phyloP scores from a whole-genome alignment of 2,329 filamentous ascomycete genomes.

The Dothidotthia symphoricarpi region DNA sequence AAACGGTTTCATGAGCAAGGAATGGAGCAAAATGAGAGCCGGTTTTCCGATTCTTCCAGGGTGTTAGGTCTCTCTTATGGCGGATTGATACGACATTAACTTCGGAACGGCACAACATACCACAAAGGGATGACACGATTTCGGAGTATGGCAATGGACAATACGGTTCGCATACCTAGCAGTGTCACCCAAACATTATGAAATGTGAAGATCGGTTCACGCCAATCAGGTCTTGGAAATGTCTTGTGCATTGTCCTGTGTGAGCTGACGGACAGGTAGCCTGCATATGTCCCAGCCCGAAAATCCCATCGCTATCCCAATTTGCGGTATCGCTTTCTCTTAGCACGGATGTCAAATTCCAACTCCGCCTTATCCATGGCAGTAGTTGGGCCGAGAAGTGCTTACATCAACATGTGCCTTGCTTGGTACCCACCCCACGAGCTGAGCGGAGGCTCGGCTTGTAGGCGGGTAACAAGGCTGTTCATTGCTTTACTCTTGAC shows the following conservation, averaged over 20 bases:
- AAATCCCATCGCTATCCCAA: too few relatives aligned
- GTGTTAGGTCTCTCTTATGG: slow-evolving; percentile 38
- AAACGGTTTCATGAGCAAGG: slow-evolving; percentile 44
- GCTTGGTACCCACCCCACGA: slow-evolving; percentile 13
- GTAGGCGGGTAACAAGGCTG: too few relatives aligned
- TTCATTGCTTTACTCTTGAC: too few relatives aligned
- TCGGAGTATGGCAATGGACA: slow-evolving; percentile 38
- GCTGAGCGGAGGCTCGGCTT: too few relatives aligned
- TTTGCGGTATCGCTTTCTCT: not conserved
- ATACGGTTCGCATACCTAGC: slow-evolving; percentile 32
- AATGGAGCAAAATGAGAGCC: slow-evolving; percentile 30
- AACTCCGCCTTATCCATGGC: slow-evolving; percentile 76
- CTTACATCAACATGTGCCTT: slow-evolving; percentile 52
- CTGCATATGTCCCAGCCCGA: not conserved
- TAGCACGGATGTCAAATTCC: slow-evolving; percentile 99
- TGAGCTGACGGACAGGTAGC: slow-evolving; percentile 5
- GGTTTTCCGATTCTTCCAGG: slow-evolving; percentile 37
- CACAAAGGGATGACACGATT: slow-evolving; percentile 32
- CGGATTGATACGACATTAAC: slow-evolving; percentile 27
- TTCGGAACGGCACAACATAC: slow-evolving; percentile 30
- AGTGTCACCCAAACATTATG: slow-evolving; percentile 37
- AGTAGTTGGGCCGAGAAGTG: slow-evolving; percentile 99
- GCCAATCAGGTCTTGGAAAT: slow-evolving; percentile 18
- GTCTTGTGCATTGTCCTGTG: slow-evolving; percentile 6
- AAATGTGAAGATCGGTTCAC: slow-evolving; percentile 41